These are phyloP conservation scores for Typha latifolia DNA, from an alignment of 176 grass and related monocot species.

Conservation along the genomic window DNA sequence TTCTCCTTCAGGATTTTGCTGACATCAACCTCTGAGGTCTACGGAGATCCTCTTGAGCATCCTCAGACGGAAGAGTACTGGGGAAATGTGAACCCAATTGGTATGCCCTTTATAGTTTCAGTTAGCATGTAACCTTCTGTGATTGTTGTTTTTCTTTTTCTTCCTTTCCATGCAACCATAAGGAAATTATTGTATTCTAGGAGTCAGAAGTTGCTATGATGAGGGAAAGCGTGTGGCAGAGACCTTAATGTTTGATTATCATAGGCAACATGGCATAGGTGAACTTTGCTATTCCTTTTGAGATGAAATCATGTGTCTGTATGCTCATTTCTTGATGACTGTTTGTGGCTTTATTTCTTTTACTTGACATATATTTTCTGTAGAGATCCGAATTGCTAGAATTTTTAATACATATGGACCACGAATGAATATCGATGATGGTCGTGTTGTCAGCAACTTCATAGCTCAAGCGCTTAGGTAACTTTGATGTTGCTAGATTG, in stretches of 20 bases:
- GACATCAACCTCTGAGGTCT: constrained; percentile 98
- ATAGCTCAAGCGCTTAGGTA: constrained; percentile 51
- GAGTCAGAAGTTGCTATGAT: constrained; percentile 98
- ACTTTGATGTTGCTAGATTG: too few relatives aligned
- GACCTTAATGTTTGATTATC: constrained; percentile 99
- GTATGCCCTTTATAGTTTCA: constrained; percentile 22
- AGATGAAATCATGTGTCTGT: background rate
- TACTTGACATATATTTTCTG: background rate
- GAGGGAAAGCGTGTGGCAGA: constrained; percentile 99
- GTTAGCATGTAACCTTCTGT: background rate
- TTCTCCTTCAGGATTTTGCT: constrained; percentile 59
- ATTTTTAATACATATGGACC: constrained; percentile 99
- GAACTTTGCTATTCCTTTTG: constrained; percentile 3
- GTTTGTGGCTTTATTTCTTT: background rate
- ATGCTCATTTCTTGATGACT: background rate
- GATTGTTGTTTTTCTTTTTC: background rate
- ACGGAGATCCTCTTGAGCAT: constrained; percentile 94
- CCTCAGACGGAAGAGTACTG: constrained; percentile 97
- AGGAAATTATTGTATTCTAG: constrained; percentile 37
- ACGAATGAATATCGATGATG: constrained; percentile 99
- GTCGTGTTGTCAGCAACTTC: constrained; percentile 99
- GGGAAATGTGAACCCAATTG: constrained; percentile 99
- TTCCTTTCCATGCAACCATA: background rate
- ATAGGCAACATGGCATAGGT: constrained; percentile 99
- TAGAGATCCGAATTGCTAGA: constrained; percentile 97